Conservation (phyloP, 2,329 filamentous ascomycete species). For the Colletotrichum sp. region DNA sequence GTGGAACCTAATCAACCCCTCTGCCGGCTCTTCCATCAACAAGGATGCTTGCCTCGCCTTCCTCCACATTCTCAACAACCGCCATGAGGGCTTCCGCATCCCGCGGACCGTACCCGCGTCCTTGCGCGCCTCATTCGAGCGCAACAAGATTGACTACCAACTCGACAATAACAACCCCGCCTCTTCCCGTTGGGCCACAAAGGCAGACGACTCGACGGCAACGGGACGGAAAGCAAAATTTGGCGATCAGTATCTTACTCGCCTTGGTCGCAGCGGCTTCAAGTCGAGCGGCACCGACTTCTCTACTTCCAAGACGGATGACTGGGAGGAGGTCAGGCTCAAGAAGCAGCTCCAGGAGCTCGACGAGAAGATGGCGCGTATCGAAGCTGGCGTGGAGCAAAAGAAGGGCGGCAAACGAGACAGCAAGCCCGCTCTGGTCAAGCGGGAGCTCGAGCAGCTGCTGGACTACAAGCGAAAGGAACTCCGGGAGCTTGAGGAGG, state of each 20-base stretch:
- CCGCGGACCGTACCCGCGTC: conserved; percentile 90
- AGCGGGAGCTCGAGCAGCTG: conserved; percentile 91
- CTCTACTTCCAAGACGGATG: conserved; percentile 81
- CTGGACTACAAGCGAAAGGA: conserved; percentile 92
- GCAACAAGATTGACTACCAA: conserved; percentile 96
- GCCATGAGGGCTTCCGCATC: conserved; percentile 94
- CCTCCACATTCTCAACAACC: conserved; percentile 94
- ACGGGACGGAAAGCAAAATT: conserved; percentile 97
- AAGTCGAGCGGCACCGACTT: conserved; percentile 91
- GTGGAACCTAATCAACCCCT: conserved; percentile 98
- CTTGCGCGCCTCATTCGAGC: conserved; percentile 90
- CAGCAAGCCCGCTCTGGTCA: conserved; percentile 87
- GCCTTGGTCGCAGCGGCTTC: conserved; percentile 84
- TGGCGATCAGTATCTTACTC: conserved; percentile 93
- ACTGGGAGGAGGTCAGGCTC: conserved; percentile 96
- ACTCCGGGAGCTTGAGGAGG: conserved; percentile 76
- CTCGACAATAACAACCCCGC: conserved; percentile 74
- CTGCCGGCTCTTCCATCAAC: conserved; percentile 80
- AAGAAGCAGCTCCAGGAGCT: conserved; percentile 92
- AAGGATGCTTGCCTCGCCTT: conserved; percentile 96
- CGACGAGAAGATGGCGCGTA: conserved; percentile 83
- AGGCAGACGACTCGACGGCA: conserved; percentile 78
- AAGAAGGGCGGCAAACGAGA: conserved; percentile 70
- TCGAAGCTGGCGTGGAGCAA: conserved; percentile 75
- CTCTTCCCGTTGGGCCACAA: conserved; percentile 79